Evolutionary conservation across 257 asterid genomes (phyloP), one percentile per base, ranked within the genome.

Genomic region (Solanum habrochaites): DNA sequence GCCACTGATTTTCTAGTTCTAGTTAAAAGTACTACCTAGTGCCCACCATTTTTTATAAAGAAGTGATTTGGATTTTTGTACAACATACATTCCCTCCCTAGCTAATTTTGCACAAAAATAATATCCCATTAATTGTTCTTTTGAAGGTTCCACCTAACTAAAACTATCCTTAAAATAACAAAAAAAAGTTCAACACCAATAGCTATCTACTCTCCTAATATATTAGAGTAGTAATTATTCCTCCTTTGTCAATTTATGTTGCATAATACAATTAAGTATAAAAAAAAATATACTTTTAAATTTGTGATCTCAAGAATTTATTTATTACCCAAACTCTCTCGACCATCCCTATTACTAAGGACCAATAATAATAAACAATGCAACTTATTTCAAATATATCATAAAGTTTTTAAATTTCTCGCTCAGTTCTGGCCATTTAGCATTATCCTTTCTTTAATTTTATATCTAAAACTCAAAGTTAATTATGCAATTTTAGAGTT

Each of bases 11-110:
- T 11, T 70, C 43, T 49, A 80, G 40, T 80, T 47, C n/a, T 27
- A 78, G 66, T 77, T 77, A n/a, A 42, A 42, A 42, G 83, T 43
- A 77, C 52, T 77, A n/a, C 67, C 42, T 18, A 45, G 84, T 47
- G 25, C 66, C 84, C 42, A 45, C 66, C 66, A 45, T 80, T 15
- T 78, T 15, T 45, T 80, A 45, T 29, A 80, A 80, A 80, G 43
- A 80, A 80, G 77, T 37, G 70, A 73, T 83, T 82, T 89, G 86
- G 86, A 62, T 52, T 74, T 85, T 32, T 8, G 85, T 70, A 69
- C 35, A 81, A 89, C 86, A 72, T 80, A 87, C 80, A 82, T 84
- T 90, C 86, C 82, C 32, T 80, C 67, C 43, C 29, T 80, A 29
- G 42, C 67, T 80, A 47, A 45, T 80, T 37, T 18, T 45, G 37